Conservation (phyloP, 2,329 filamentous ascomycete genomes). For the Catunica adiposa region DNA sequence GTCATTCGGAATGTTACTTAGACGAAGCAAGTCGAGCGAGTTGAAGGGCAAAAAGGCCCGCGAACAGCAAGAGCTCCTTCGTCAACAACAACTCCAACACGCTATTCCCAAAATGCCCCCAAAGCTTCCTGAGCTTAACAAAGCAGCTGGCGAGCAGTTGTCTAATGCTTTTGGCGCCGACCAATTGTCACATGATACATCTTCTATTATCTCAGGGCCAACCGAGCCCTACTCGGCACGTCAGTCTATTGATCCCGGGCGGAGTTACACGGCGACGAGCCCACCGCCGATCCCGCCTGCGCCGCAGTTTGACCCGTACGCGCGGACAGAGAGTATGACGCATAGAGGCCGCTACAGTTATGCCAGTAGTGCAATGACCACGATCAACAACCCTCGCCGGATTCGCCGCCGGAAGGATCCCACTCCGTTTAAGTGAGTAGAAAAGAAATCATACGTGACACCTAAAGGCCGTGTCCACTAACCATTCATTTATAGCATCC, state of each 20-base stretch:
- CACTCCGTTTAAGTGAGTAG: conserved; percentile 92
- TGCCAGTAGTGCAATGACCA: conserved; percentile 77
- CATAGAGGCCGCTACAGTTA: conserved; percentile 93
- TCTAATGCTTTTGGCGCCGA: conserved; percentile 35
- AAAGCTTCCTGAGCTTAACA: conserved; percentile 36
- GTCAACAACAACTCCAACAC: conserved; percentile 32
- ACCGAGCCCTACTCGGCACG: conserved; percentile 26
- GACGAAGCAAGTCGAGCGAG: conserved; percentile 52
- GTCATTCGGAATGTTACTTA: conserved; percentile 43
- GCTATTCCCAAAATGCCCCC: conserved; percentile 31
- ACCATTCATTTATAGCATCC: conserved; percentile 43
- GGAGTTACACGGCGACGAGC: conserved; percentile 24
- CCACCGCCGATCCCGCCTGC: conserved; percentile 34
- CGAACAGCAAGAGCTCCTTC: conserved; percentile 36
- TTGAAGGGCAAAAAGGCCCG: conserved; percentile 46
- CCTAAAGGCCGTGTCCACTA: neutral
- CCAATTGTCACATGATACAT: conserved; percentile 40
- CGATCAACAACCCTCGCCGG: conserved; percentile 80
- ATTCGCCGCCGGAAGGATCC: conserved; percentile 92
- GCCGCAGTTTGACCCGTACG: conserved; percentile 53
- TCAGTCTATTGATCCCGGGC: conserved; percentile 37
- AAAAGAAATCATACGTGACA: neutral
- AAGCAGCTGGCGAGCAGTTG: conserved; percentile 29
- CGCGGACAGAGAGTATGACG: conserved; percentile 84
- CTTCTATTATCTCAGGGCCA: conserved; percentile 39